phyloP scores from a whole-genome alignment of 192 early-diverging fungal species.

The Piromyces finnis region DNA sequence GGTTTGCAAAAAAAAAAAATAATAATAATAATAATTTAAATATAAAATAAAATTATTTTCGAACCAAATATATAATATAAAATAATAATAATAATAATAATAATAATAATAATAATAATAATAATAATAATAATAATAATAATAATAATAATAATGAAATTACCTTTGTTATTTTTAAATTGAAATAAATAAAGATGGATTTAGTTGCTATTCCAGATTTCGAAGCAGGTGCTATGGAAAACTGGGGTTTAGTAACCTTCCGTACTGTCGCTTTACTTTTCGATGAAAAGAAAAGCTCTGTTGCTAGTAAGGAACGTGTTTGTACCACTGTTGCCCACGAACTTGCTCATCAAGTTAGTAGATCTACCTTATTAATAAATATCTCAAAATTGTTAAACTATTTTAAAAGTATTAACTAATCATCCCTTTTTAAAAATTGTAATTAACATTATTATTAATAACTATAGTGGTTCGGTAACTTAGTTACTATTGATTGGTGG shows the following conservation, averaged over 20 bases:
- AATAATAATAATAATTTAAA: too few relatives aligned
- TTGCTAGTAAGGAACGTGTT: slow-evolving; percentile 60
- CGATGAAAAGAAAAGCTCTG: slow-evolving; percentile 58
- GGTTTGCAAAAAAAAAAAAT: too few relatives aligned
- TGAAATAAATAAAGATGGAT: slow-evolving; percentile 56
- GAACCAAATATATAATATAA: too few relatives aligned
- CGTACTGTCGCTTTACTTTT: slow-evolving; percentile 66
- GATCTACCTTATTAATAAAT: neutral
- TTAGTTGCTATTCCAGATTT: slow-evolving; percentile 88
- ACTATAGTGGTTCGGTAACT: slow-evolving; percentile 55
- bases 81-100: too few relatives aligned
- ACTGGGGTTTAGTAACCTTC: slow-evolving; percentile 94
- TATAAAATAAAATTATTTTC: too few relatives aligned
- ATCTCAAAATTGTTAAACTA: neutral
- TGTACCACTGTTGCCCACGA: slow-evolving; percentile 84
- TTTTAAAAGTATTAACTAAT: too few relatives aligned
- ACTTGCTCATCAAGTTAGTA: slow-evolving; percentile 44
- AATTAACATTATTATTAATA: too few relatives aligned
- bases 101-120: too few relatives aligned
- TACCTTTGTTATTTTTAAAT: too few relatives aligned
- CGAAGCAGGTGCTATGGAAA: slow-evolving; percentile 62
- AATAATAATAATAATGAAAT: neutral
- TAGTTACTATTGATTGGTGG: slow-evolving; percentile 97
- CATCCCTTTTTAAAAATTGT: too few relatives aligned
- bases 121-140: too few relatives aligned